Percentiles rank a stretch among this genome's conserved stretches.
These are phyloP conservation scores for Rhodotorula glutinis DNA, from an alignment of 1,284 basidiomycete species.

Conservation along the genomic window DNA sequence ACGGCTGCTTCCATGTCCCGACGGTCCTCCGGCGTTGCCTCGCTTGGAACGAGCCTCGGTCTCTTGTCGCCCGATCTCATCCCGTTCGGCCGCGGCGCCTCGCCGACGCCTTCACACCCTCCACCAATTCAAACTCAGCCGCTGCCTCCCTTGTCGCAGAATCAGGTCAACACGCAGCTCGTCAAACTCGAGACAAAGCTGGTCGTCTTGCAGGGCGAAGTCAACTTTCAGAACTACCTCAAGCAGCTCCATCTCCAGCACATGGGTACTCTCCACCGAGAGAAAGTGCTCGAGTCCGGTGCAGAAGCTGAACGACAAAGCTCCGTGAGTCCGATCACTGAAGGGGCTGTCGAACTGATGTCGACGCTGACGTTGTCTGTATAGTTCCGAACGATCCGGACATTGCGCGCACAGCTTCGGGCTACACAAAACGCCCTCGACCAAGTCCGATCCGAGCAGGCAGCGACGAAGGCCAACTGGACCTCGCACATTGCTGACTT, in stretches of 20 bases:
- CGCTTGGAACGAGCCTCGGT: not conserved
- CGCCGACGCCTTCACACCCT: not conserved
- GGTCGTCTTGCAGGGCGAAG: slow-evolving; percentile 66
- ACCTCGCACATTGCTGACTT: slow-evolving; percentile 36
- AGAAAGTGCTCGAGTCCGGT: slow-evolving; percentile 65
- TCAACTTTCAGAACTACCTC: slow-evolving; percentile 76
- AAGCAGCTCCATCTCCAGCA: slow-evolving; percentile 72
- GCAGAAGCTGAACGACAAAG: slow-evolving; percentile 72
- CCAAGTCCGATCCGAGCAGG: slow-evolving; percentile 28
- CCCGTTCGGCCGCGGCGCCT: not conserved
- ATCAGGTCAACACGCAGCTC: slow-evolving; percentile 60
- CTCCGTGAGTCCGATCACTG: slow-evolving; percentile 18
- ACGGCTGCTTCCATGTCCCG: slow-evolving; percentile 9
- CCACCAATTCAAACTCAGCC: not conserved
- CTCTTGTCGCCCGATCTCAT: slow-evolving; percentile 24
- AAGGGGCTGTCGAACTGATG: too few relatives aligned
- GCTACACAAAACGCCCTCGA: slow-evolving; percentile 29
- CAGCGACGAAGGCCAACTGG: slow-evolving; percentile 37
- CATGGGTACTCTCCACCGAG: slow-evolving; percentile 69
- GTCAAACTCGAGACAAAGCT: slow-evolving; percentile 68
- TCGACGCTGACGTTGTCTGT: not conserved
- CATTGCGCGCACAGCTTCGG: slow-evolving; percentile 27
- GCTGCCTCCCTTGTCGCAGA: not conserved
- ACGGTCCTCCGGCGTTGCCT: slow-evolving; percentile 7
- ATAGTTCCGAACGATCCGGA: slow-evolving; percentile 37